phyloP scores from a whole-genome alignment of 176 grass and related monocot genomes.

The Elymus sibiricus region DNA sequence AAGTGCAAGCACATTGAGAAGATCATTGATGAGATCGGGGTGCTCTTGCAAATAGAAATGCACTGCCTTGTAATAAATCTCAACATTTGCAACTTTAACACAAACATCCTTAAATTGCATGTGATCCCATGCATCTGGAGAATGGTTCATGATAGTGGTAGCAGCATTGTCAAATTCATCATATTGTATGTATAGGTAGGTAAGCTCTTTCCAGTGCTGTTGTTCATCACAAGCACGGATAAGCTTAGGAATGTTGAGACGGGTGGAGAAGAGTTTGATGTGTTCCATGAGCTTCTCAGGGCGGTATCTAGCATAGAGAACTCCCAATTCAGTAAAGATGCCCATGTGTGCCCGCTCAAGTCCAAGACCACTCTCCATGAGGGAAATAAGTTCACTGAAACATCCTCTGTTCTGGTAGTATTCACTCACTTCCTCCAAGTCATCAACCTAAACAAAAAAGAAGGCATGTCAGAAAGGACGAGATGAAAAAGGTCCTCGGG shows the following conservation, averaged over 20 bases:
- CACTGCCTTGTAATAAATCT: conserved; percentile 97
- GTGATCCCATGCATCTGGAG: conserved; percentile 98
- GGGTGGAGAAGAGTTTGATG: conserved; percentile 96
- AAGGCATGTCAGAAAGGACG: conserved; percentile 20
- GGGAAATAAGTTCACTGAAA: conserved; percentile 93
- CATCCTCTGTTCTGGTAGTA: conserved; percentile 99
- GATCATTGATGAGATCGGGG: conserved; percentile 96
- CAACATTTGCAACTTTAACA: conserved; percentile 95
- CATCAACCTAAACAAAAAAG: conserved; percentile 74
- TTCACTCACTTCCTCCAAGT: conserved; percentile 94
- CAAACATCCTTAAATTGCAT: conserved; percentile 98
- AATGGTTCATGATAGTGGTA: conserved; percentile 96
- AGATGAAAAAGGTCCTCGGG: background rate
- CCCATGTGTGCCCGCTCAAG: conserved; percentile 96
- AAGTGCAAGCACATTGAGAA: conserved; percentile 91
- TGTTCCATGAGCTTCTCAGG: conserved; percentile 97
- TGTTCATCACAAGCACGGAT: conserved; percentile 96
- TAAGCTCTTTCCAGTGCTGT: conserved; percentile 97
- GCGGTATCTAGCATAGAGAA: conserved; percentile 92
- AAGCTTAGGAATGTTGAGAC: conserved; percentile 96
- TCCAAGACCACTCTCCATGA: conserved; percentile 97
- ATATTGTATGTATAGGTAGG: conserved; percentile 93
- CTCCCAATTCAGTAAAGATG: conserved; percentile 92
- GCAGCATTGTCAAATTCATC: conserved; percentile 98
- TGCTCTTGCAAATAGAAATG: conserved; percentile 98